phyloP scores from a whole-genome alignment of 495 filamentous ascomycete species.

The Lindgomyces ingoldianus region DNA sequence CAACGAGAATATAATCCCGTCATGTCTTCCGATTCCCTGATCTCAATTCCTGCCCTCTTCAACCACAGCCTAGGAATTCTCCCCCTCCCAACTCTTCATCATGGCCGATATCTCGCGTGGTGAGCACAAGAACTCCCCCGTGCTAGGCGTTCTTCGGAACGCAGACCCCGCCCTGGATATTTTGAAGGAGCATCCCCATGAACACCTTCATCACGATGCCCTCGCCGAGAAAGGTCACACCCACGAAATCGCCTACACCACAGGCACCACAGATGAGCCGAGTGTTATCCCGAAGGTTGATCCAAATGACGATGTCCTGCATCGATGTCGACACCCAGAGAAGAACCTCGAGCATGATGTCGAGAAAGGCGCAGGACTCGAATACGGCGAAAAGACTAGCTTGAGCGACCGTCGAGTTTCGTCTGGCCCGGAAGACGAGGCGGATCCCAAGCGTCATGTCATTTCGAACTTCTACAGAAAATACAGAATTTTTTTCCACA shows the following conservation, averaged over 20 bases:
- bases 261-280: constrained; percentile 49
- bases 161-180: constrained; percentile 50
- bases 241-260: constrained; percentile 54
- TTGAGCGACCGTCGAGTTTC: constrained; percentile 34
- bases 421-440: constrained; percentile 27
- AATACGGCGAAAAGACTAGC: constrained; percentile 47
- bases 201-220: constrained; percentile 54
- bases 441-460: constrained; percentile 39
- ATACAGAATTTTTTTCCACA: constrained; percentile 51
- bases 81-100: constrained; percentile 14
- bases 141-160: constrained; percentile 40
- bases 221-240: constrained; percentile 48
- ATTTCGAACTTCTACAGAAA: constrained; percentile 45
- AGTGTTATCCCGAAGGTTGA: constrained; percentile 49
- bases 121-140: constrained; percentile 43
- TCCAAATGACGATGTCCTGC: constrained; percentile 46
- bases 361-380: constrained; percentile 36
- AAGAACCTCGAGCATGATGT: constrained; percentile 31
- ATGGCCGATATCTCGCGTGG: constrained; percentile 28
- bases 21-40: neutral
- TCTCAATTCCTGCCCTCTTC: constrained; percentile 10
- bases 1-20: constrained; percentile 17
- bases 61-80: constrained; percentile 9
- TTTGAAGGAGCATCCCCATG: constrained; percentile 53
- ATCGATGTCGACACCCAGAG: constrained; percentile 45